These are phyloP conservation scores for Canavalia gladiata DNA, from an alignment of 306 rosid genomes.

Conservation along the genomic window DNA sequence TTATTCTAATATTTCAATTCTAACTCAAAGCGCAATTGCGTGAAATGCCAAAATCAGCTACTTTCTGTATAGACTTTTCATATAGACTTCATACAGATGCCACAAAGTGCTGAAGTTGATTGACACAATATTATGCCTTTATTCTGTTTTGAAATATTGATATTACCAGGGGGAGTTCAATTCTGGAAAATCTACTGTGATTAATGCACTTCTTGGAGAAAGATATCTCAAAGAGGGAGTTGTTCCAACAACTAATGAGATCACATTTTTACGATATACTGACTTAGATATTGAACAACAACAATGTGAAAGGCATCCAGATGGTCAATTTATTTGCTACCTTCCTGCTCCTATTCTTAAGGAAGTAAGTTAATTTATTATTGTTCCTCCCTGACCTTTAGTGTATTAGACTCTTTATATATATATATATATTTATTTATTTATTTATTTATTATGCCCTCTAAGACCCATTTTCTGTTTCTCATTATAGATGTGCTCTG, in stretches of 20 bases:
- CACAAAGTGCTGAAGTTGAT: conserved; percentile 43
- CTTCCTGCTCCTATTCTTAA: conserved; percentile 96
- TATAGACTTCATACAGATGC: conserved; percentile 38
- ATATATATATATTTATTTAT: too few species aligned
- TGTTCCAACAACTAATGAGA: conserved; percentile 98
- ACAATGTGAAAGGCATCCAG: conserved; percentile 86
- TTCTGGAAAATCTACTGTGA: conserved; percentile 97
- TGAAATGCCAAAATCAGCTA: conserved; percentile 29
- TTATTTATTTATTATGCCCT: conserved; percentile 5
- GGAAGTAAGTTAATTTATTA: conserved; percentile 60
- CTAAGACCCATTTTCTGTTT: conserved; percentile 4
- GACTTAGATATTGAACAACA: conserved; percentile 67
- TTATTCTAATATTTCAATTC: conserved; percentile 9
- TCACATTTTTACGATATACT: conserved; percentile 80
- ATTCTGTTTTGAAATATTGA: conserved; percentile 26
- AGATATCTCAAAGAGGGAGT: conserved; percentile 95
- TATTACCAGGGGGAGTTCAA: conserved; percentile 91
- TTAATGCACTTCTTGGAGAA: conserved; percentile 96
- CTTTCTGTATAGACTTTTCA: conserved; percentile 11
- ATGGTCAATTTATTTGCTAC: conserved; percentile 92
- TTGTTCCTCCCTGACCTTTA: conserved; percentile 23
- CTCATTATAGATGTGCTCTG: conserved; percentile 28
- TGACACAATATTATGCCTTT: conserved; percentile 22
- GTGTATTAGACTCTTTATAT: background rate
- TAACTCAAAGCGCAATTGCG: background rate